These are phyloP conservation scores for Venturia nashicola DNA, from an alignment of 2,329 filamentous ascomycete genomes.

Conservation along the genomic window DNA sequence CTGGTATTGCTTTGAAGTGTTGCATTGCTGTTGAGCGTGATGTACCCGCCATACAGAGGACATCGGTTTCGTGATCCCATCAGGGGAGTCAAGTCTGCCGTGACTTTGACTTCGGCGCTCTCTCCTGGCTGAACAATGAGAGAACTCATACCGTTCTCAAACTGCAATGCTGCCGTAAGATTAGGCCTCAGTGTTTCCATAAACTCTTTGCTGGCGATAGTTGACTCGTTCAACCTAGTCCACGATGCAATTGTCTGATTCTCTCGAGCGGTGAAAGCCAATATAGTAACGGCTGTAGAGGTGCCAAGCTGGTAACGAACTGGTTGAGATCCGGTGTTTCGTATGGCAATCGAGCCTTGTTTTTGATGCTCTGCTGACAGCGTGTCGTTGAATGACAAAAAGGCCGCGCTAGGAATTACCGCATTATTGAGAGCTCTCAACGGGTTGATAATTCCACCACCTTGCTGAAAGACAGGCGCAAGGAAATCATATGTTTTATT, in stretches of 20 bases:
- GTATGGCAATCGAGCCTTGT: not conserved
- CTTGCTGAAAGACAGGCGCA: not conserved
- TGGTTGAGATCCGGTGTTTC: not conserved
- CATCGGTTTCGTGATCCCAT: not conserved
- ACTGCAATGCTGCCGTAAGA: not conserved
- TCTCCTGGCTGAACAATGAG: not conserved
- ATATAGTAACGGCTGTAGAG: not conserved
- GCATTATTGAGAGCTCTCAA: not conserved
- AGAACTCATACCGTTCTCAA: not conserved
- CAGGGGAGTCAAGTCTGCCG: not conserved
- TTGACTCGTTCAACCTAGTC: not conserved
- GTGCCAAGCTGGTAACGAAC: not conserved
- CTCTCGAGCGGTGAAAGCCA: not conserved
- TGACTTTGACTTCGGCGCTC: not conserved
- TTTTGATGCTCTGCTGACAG: not conserved
- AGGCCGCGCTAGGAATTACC: not conserved
- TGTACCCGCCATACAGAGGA: not conserved
- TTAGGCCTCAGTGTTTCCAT: not conserved
- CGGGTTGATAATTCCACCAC: not conserved
- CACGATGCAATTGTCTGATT: not conserved
- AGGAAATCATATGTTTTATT: not conserved
- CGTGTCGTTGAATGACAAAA: not conserved
- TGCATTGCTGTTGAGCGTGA: not conserved
- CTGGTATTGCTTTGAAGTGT: not conserved
- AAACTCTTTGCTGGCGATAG: not conserved